Conservation (phyloP, 2,329 filamentous ascomycete genomes). For the Aspergillus pseudoterreus region DNA sequence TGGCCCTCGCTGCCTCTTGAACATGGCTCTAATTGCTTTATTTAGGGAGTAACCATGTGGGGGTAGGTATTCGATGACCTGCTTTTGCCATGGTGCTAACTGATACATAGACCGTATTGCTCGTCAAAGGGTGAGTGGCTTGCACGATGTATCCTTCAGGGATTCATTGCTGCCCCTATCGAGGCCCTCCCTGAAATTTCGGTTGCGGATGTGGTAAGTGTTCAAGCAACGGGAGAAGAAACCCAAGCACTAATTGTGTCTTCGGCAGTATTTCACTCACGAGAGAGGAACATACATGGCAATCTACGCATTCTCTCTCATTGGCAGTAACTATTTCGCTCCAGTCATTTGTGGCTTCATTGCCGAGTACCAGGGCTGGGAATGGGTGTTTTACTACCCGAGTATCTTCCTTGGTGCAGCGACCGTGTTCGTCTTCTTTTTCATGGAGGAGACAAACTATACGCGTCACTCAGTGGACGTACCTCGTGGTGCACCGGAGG, state of each 20-base stretch:
- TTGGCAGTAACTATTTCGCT: slow-evolving; percentile 42
- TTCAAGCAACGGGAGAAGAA: too few relatives aligned
- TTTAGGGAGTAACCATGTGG: slow-evolving; percentile 26
- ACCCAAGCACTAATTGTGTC: background rate
- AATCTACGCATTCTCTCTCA: slow-evolving; percentile 38
- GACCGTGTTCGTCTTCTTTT: slow-evolving; percentile 50
- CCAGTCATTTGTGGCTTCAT: slow-evolving; percentile 49
- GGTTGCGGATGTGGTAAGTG: slow-evolving; percentile 40
- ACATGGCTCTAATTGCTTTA: slow-evolving; percentile 1
- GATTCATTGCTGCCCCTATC: slow-evolving; percentile 40
- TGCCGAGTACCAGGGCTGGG: slow-evolving; percentile 44
- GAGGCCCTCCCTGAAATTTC: slow-evolving; percentile 41
- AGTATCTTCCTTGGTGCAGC: slow-evolving; percentile 47
- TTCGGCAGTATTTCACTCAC: slow-evolving; percentile 39
- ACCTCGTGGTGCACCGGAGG: background rate
- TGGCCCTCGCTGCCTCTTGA: background rate
- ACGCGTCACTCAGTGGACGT: slow-evolving; percentile 19
- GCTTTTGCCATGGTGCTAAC: background rate
- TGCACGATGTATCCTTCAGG: slow-evolving; percentile 33
- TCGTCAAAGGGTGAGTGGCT: slow-evolving; percentile 37
- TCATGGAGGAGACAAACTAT: slow-evolving; percentile 56
- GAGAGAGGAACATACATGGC: slow-evolving; percentile 41
- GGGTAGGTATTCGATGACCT: slow-evolving; percentile 20
- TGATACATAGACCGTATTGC: slow-evolving; percentile 26
- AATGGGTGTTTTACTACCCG: slow-evolving; percentile 50